Conservation (phyloP, 75 land plant species). For the Pinus albicaulis region DNA sequence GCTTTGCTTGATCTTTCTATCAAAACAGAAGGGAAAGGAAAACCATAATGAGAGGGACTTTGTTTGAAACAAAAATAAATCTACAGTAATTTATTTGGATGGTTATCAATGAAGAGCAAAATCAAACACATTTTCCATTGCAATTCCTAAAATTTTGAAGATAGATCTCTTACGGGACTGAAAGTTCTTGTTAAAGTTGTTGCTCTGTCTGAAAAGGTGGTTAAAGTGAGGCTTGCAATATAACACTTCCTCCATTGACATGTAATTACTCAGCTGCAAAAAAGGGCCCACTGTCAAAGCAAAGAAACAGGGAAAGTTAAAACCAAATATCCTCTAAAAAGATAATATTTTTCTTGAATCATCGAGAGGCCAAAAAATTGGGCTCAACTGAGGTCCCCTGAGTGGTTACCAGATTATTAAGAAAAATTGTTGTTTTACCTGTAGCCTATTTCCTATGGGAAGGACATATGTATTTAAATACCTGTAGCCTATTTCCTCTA, state of each 20-base stretch:
- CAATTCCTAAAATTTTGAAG: neutral
- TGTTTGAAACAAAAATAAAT: neutral
- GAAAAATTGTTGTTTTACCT: neutral
- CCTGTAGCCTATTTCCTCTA: neutral
- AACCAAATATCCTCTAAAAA: neutral
- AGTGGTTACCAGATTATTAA: neutral
- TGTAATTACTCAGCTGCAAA: slow-evolving; percentile 59
- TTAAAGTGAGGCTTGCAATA: slow-evolving; percentile 83
- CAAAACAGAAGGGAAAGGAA: neutral
- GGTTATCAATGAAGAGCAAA: neutral
- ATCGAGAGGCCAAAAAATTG: neutral
- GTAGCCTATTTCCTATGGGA: no score
- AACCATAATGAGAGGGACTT: neutral
- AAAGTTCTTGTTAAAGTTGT: slow-evolving; percentile 50
- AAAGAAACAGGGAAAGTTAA: neutral
- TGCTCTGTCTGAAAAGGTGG: slow-evolving; percentile 62
- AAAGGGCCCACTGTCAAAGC: neutral
- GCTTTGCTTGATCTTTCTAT: slow-evolving; percentile 9
- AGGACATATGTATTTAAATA: no score
- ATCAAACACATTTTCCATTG: neutral
- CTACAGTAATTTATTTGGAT: neutral
- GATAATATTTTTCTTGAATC: neutral
- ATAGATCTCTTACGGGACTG: slow-evolving; percentile 37
- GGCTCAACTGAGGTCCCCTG: neutral
- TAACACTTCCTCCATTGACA: slow-evolving; percentile 72